phyloP scores from a whole-genome alignment of 345 rosid genomes.

The Arabis alpina region DNA sequence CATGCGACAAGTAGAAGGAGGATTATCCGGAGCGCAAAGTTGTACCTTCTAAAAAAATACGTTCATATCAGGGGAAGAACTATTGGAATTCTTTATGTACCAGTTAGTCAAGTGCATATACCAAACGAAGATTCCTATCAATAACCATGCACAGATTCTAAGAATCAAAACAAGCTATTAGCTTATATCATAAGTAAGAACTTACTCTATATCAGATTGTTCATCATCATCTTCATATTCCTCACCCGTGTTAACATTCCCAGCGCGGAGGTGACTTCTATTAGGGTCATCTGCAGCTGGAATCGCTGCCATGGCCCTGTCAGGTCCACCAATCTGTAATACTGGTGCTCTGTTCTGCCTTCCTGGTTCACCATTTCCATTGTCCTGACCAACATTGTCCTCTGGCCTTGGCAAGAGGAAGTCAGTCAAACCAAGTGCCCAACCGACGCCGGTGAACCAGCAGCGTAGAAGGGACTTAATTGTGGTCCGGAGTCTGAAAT shows the following conservation, averaged over 20 bases:
- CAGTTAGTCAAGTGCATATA: conserved; percentile 14
- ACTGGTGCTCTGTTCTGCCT: conserved; percentile 74
- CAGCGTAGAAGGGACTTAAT: conserved; percentile 87
- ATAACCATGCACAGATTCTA: neutral
- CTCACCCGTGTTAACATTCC: conserved; percentile 51
- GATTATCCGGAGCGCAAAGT: conserved; percentile 81
- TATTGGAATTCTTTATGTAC: neutral
- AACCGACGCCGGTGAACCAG: conserved; percentile 92
- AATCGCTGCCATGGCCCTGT: conserved; percentile 61
- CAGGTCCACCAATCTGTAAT: conserved; percentile 62
- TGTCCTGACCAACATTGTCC: conserved; percentile 75
- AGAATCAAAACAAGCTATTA: neutral
- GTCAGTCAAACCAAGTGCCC: conserved; percentile 89
- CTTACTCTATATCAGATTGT: conserved; percentile 91
- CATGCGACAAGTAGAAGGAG: conserved; percentile 90
- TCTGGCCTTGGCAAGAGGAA: conserved; percentile 85
- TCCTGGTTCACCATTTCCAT: conserved; percentile 70
- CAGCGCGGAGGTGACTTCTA: conserved; percentile 50
- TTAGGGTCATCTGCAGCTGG: conserved; percentile 59
- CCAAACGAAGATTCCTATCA: conserved; percentile 6
- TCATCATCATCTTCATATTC: conserved; percentile 75
- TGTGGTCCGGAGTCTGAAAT: conserved; percentile 87
- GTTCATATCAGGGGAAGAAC: conserved; percentile 26
- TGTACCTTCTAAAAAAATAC: conserved; percentile 62
- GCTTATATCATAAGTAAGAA: conserved; percentile 25